phyloP scores from a whole-genome alignment of 2,329 filamentous ascomycete species.

The Zymoseptoria ardabiliae region DNA sequence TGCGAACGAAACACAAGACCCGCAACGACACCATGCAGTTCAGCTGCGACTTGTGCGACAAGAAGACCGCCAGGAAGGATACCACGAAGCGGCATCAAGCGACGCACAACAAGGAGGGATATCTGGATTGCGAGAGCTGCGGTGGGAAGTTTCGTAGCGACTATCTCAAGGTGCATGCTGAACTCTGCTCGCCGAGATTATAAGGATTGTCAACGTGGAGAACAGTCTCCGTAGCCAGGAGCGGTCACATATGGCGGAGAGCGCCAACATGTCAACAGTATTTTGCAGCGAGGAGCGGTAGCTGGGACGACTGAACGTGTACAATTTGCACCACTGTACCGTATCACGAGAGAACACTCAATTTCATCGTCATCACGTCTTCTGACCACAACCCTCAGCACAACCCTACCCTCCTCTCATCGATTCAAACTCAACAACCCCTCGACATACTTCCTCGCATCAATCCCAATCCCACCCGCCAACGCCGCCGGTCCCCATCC shows the following conservation, averaged over 20 bases:
- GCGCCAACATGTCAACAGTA: too few species aligned
- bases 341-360: too few species aligned
- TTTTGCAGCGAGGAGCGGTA: too few species aligned
- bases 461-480: slow-evolving; percentile 67
- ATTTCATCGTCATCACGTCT: too few species aligned
- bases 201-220: too few species aligned
- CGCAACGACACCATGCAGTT: neutral
- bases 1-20: neutral
- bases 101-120: neutral
- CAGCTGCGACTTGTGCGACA: neutral
- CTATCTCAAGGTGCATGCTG: neutral
- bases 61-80: neutral
- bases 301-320: too few species aligned
- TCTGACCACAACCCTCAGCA: neutral
- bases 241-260: too few species aligned
- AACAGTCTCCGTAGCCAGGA: too few species aligned
- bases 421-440: slow-evolving; percentile 58
- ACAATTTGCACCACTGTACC: too few species aligned
- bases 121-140: neutral
- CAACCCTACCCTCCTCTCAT: slow-evolving; percentile 13
- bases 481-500: slow-evolving; percentile 42
- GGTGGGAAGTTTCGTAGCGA: neutral
- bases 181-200: too few species aligned
- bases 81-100: neutral
- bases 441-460: slow-evolving; percentile 69